These are phyloP conservation scores for Lichtheimia ramosa DNA, from an alignment of 371 early-diverging fungal species.

Conservation along the genomic window DNA sequence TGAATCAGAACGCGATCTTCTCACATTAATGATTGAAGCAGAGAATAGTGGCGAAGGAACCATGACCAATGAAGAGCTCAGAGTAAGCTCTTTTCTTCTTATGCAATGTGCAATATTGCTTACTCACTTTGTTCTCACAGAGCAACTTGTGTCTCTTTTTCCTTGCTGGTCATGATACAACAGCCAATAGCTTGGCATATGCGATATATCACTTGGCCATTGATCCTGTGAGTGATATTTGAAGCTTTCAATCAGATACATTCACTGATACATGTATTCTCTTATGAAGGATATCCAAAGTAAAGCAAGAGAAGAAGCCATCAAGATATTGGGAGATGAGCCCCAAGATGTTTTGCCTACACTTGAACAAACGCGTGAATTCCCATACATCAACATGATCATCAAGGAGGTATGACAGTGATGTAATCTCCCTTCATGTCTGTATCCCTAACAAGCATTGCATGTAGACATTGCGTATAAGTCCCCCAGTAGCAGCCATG, in stretches of 20 bases:
- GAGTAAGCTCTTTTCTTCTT: slow-evolving; percentile 5
- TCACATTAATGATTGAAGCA: slow-evolving; percentile 49
- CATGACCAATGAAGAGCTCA: slow-evolving; percentile 30
- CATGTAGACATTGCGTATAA: slow-evolving; percentile 7
- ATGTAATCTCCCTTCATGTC: too few relatives aligned
- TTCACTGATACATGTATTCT: neutral
- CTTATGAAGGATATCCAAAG: slow-evolving; percentile 36
- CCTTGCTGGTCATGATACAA: slow-evolving; percentile 53
- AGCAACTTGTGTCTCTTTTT: slow-evolving; percentile 30
- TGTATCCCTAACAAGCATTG: slow-evolving; percentile 7
- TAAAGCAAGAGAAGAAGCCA: slow-evolving; percentile 46
- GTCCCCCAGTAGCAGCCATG: slow-evolving; percentile 1
- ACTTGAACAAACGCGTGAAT: slow-evolving; percentile 34
- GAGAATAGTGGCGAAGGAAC: slow-evolving; percentile 13
- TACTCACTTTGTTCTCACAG: slow-evolving; percentile 7
- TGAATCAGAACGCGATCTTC: slow-evolving; percentile 31
- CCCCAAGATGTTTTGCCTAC: slow-evolving; percentile 40
- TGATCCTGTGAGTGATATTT: slow-evolving; percentile 2
- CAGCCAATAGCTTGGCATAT: slow-evolving; percentile 28
- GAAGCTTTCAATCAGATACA: neutral
- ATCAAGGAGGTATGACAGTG: slow-evolving; percentile 23
- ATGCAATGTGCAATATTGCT: slow-evolving; percentile 18
- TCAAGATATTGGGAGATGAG: slow-evolving; percentile 44
- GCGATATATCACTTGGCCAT: slow-evolving; percentile 29
- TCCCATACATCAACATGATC: slow-evolving; percentile 43